Conservation (phyloP, 257 asterid species). For the Solanum dulcamara region DNA sequence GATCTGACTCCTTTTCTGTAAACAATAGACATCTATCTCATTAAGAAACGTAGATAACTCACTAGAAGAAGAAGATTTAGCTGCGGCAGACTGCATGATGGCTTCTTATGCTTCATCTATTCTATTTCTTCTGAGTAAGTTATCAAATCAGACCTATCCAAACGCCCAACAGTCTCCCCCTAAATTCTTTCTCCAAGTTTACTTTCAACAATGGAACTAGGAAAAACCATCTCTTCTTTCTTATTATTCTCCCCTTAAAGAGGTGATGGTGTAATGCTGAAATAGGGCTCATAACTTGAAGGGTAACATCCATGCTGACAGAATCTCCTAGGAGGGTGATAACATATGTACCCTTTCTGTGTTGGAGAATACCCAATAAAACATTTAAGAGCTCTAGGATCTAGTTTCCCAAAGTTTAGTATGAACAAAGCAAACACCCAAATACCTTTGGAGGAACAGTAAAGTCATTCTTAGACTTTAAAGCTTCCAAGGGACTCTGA, state of each 20-base stretch:
- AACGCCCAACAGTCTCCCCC: background rate
- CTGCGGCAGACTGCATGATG: background rate
- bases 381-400: background rate
- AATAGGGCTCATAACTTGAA: background rate
- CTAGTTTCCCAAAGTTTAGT: background rate
- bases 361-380: background rate
- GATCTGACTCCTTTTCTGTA: background rate
- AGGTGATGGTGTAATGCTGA: background rate
- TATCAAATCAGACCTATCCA: background rate
- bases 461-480: background rate
- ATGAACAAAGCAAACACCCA: background rate
- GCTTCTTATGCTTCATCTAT: background rate
- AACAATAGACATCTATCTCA: background rate
- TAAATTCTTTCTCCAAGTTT: background rate
- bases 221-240: background rate
- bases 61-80: background rate
- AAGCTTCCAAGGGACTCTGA: background rate
- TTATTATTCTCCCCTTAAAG: background rate
- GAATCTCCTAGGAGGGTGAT: background rate
- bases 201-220: background rate
- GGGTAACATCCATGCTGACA: background rate
- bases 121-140: background rate
- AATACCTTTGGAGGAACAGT: background rate
- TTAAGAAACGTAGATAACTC: background rate
- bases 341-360: background rate